phyloP scores from a whole-genome alignment of 768 basidiomycete genomes.

The Boletus subcaerulescens region DNA sequence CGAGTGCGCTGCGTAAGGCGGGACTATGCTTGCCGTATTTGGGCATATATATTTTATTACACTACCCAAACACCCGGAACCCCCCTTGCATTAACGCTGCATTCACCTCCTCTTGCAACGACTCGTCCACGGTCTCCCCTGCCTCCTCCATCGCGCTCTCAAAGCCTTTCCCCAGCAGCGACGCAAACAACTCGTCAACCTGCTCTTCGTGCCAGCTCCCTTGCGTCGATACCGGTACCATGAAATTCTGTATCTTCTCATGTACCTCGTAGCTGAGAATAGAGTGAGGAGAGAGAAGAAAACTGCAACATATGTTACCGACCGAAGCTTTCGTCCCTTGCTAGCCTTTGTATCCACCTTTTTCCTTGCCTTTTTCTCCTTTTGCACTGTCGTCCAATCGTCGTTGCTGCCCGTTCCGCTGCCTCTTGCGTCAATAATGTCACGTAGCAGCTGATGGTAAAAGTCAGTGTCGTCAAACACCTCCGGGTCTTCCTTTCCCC shows the following conservation, averaged over 20 bases:
- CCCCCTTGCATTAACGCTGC: constrained; percentile 38
- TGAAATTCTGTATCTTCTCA: constrained; percentile 95
- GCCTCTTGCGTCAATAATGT: constrained; percentile 75
- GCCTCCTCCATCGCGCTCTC: constrained; percentile 34
- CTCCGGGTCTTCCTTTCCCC: constrained; percentile 40
- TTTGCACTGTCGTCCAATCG: constrained; percentile 65
- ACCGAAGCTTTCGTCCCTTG: constrained; percentile 92
- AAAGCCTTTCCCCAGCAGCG: constrained; percentile 76
- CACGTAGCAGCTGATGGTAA: constrained; percentile 88
- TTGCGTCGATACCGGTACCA: constrained; percentile 74
- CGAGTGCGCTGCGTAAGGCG: constrained; percentile 5
- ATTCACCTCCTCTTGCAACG: constrained; percentile 31
- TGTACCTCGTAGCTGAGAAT: constrained; percentile 81
- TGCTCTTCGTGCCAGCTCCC: constrained; percentile 94
- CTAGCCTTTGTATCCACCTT: constrained; percentile 95
- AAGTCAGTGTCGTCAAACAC: constrained; percentile 90
- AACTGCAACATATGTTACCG: constrained; percentile 20
- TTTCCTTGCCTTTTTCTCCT: constrained; percentile 71
- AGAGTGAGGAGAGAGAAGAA: constrained; percentile 5
- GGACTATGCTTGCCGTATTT: constrained; percentile 23
- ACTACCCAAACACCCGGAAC: constrained; percentile 60
- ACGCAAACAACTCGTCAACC: constrained; percentile 90
- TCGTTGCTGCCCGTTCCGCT: constrained; percentile 44
- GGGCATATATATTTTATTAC: constrained; percentile 12
- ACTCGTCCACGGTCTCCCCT: constrained; percentile 29